Evolutionary conservation across 2,329 filamentous ascomycete genomes (phyloP).

Genomic region (Alternaria triticimaculans): DNA sequence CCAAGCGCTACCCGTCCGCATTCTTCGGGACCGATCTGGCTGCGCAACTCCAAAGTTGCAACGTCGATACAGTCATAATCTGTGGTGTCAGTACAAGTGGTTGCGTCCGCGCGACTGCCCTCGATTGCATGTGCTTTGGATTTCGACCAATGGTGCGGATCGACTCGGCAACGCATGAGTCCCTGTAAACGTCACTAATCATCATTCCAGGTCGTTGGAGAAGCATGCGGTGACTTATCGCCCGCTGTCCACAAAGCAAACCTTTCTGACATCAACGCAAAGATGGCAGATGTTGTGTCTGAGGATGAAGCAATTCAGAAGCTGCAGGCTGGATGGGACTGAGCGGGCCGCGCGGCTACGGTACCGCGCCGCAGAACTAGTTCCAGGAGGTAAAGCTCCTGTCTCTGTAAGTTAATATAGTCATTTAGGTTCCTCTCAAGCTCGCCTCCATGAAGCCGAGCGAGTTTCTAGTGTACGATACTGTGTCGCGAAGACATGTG

Average conservation of each 20-base stretch:
- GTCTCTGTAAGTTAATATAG: not conserved
- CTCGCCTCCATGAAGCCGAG: not conserved
- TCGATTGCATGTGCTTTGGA: constrained; percentile 55
- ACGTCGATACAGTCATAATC: constrained; percentile 55
- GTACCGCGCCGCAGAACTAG: not conserved
- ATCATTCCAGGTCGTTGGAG: constrained; percentile 48
- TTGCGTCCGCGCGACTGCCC: constrained; percentile 54
- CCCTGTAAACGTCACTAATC: constrained; percentile 13
- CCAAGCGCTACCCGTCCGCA: constrained; percentile 54
- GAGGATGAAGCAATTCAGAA: constrained; percentile 52
- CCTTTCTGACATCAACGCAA: constrained; percentile 55
- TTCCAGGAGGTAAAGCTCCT: not conserved
- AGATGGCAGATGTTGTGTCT: constrained; percentile 56
- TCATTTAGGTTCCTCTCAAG: not conserved
- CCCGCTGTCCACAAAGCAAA: constrained; percentile 55
- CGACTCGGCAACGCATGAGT: constrained; percentile 14
- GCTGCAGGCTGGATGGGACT: constrained; percentile 48
- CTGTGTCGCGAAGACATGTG: not conserved
- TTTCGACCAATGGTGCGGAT: constrained; percentile 54
- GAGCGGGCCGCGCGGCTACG: not conserved
- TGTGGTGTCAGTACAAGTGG: constrained; percentile 58
- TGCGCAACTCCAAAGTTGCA: constrained; percentile 48
- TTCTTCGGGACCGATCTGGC: constrained; percentile 57
- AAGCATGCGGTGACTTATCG: constrained; percentile 56
- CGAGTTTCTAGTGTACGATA: not conserved